Percentiles rank a stretch among this genome's conserved stretches.
These are phyloP conservation scores for Boletus austroedulis DNA, from an alignment of 1,284 basidiomycete species.

Conservation along the genomic window DNA sequence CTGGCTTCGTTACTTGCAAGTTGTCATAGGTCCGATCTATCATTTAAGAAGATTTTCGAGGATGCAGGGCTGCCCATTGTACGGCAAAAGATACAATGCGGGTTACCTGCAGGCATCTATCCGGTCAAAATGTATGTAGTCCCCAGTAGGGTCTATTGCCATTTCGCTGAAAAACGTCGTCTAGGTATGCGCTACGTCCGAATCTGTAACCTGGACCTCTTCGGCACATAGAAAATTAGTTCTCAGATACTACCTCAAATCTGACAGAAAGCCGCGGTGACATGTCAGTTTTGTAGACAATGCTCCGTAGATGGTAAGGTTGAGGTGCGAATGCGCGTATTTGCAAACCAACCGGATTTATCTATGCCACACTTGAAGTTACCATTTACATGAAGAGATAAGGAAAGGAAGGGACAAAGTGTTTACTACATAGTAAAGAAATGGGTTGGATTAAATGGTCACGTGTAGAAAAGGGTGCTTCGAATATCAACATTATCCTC, in stretches of 20 bases:
- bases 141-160: background rate
- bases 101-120: slow-evolving; percentile 78
- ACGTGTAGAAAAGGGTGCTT: too few relatives aligned
- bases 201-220: slow-evolving; percentile 3
- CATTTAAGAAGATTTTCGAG: slow-evolving; percentile 75
- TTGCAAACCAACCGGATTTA: slow-evolving; percentile 34
- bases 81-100: slow-evolving; percentile 70
- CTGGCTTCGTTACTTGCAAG: slow-evolving; percentile 8
- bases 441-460: too few relatives aligned
- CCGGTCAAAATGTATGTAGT: slow-evolving; percentile 77
- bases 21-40: slow-evolving; percentile 71
- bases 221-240: background rate
- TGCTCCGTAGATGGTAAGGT: slow-evolving; percentile 52
- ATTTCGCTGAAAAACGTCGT: slow-evolving; percentile 2
- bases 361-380: too few relatives aligned
- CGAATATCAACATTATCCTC: too few relatives aligned
- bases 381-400: too few relatives aligned
- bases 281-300: slow-evolving; percentile 44
- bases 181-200: slow-evolving; percentile 55
- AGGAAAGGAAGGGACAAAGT: too few relatives aligned
- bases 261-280: slow-evolving; percentile 33
- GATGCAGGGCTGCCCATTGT: slow-evolving; percentile 67
- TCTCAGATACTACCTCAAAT: too few relatives aligned
- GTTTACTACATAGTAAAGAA: too few relatives aligned
- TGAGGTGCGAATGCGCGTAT: slow-evolving; percentile 63